Evolutionary conservation across 345 rosid species (phyloP).

Genomic region (Crucihimalaya himalaica): DNA sequence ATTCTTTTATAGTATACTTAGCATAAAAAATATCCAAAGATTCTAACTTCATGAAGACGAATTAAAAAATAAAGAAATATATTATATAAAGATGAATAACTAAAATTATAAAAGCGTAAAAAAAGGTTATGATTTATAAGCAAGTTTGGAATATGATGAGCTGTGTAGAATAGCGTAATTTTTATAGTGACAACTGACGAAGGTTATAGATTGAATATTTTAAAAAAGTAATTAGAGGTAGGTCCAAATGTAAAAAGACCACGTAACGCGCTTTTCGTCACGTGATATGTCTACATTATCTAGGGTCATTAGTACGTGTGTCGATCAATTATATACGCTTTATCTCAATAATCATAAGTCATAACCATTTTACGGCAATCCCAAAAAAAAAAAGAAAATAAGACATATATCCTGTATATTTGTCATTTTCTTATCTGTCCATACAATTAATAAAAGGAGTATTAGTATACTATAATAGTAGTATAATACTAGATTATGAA

Average conservation of each 20-base stretch:
- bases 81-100: not conserved
- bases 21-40: not conserved
- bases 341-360: conserved; percentile 22
- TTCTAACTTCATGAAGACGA: conserved; percentile 30
- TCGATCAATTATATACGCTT: conserved; percentile 17
- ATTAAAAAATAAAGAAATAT: not conserved
- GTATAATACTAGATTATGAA: not conserved
- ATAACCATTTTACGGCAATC: conserved; percentile 25
- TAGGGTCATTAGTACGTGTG: conserved; percentile 35
- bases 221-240: conserved; percentile 23
- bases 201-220: conserved; percentile 10
- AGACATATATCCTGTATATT: conserved; percentile 24
- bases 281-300: conserved; percentile 39
- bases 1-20: conserved; percentile 1
- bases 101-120: conserved; percentile 7
- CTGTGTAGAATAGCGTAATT: conserved; percentile 31
- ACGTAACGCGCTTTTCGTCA: conserved; percentile 43
- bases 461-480: not conserved
- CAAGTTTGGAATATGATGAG: conserved; percentile 45
- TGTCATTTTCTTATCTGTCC: conserved; percentile 18
- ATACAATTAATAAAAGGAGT: not conserved
- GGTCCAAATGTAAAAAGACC: conserved; percentile 35
- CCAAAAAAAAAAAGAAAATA: not conserved
- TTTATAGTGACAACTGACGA: conserved; percentile 17
- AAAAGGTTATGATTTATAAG: conserved; percentile 30